Evolutionary conservation across 495 filamentous ascomycete genomes (phyloP).

Genomic region (Acidiella bohemica): DNA sequence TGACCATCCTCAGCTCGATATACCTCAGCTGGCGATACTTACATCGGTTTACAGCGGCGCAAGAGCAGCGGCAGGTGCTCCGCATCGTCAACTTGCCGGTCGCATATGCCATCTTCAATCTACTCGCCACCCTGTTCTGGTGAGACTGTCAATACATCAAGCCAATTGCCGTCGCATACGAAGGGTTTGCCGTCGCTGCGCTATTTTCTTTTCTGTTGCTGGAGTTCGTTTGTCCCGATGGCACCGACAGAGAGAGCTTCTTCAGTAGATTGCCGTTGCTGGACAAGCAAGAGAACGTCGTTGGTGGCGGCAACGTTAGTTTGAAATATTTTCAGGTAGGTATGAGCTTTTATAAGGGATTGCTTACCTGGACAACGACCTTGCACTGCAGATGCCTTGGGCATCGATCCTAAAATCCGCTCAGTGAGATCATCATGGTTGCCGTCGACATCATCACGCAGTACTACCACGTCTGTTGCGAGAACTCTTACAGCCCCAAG

Average conservation of each 20-base stretch:
- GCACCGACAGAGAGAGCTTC: constrained; percentile 11
- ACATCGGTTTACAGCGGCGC: constrained; percentile 12
- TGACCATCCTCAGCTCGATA: constrained; percentile 10
- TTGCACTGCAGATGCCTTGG: no score
- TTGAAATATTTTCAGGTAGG: constrained; percentile 13
- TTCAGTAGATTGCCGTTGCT: constrained; percentile 7
- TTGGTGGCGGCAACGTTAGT: constrained; percentile 10
- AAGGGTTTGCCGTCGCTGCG: constrained; percentile 14
- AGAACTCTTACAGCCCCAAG: constrained; percentile 12
- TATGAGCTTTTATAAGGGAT: no score
- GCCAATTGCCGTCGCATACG: constrained; percentile 13
- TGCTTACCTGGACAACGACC: no score
- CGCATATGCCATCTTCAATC: constrained; percentile 13
- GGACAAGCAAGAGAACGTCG: constrained; percentile 10
- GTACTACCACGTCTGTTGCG: constrained; percentile 14
- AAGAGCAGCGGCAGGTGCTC: constrained; percentile 17
- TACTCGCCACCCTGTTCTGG: constrained; percentile 11
- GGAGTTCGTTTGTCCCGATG: constrained; percentile 16
- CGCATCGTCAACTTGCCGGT: constrained; percentile 14
- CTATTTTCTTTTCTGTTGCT: constrained; percentile 14
- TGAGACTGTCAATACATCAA: constrained; percentile 12
- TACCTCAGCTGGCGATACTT: constrained; percentile 12
- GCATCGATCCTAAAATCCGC: constrained; percentile 12
- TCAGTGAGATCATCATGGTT: constrained; percentile 5
- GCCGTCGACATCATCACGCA: constrained; percentile 15